Conservation (phyloP, 2,329 filamentous ascomycete genomes). For the Arthrobotrys sphaeroides region DNA sequence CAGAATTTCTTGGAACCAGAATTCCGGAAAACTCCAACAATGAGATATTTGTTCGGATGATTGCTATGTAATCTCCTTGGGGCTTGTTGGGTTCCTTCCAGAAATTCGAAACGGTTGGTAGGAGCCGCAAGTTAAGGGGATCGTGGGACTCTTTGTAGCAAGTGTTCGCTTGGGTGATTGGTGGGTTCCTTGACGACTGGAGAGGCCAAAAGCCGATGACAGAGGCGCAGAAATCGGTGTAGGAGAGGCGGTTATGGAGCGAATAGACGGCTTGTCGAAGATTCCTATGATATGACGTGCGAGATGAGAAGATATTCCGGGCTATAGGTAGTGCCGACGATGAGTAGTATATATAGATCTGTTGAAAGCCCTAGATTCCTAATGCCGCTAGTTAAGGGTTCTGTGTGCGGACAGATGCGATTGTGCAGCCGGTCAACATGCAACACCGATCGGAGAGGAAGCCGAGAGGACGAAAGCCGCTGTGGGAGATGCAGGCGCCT, state of each 20-base stretch:
- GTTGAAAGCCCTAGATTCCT: constrained; percentile 1
- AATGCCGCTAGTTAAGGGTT: constrained; percentile 16
- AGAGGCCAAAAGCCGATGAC: constrained; percentile 14
- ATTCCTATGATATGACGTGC: background rate
- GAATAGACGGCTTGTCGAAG: background rate
- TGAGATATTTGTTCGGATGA: background rate
- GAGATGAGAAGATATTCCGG: background rate
- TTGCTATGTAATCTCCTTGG: background rate
- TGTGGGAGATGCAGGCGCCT: background rate
- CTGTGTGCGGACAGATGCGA: constrained; percentile 27
- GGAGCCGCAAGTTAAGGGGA: constrained; percentile 6
- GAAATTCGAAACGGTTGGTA: constrained; percentile 5
- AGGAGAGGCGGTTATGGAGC: background rate
- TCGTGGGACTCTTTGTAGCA: constrained; percentile 14
- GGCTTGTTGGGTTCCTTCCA: background rate
- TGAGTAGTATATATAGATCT: background rate
- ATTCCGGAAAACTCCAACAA: background rate
- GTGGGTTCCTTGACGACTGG: constrained; percentile 37
- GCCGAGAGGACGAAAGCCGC: constrained; percentile 1
- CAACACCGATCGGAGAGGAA: constrained; percentile 41
- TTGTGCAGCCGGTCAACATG: constrained; percentile 21
- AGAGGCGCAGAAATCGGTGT: background rate
- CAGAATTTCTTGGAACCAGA: constrained; percentile 13
- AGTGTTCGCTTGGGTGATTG: constrained; percentile 36
- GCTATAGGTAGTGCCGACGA: constrained; percentile 3